A percentile compares a stretch with the other conserved stretches of the same genome.
Evolutionary conservation across 2,329 filamentous ascomycete species (phyloP).

Genomic region (Xylariales sp.): DNA sequence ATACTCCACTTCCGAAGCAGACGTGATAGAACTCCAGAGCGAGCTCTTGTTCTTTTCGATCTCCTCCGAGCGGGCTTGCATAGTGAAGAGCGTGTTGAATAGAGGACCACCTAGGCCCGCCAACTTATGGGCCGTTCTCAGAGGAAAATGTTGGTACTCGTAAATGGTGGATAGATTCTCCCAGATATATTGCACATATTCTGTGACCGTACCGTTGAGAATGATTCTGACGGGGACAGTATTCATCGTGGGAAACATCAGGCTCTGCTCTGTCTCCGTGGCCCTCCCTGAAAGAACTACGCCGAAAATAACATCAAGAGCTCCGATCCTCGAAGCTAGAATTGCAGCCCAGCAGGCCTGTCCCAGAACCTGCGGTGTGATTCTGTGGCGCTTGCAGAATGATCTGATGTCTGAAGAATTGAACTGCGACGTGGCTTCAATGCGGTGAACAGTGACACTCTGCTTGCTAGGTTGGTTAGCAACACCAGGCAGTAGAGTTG

Average conservation of each 20-base stretch:
- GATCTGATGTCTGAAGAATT: conserved; percentile 35
- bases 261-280: conserved; percentile 57
- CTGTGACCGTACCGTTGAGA: conserved; percentile 60
- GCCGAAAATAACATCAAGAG: conserved; percentile 76
- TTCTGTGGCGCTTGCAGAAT: conserved; percentile 61
- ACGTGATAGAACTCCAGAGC: conserved; percentile 60
- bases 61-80: conserved; percentile 36
- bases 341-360: conserved; percentile 73
- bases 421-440: conserved; percentile 41
- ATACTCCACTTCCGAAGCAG: conserved; percentile 70
- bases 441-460: conserved; percentile 28
- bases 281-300: conserved; percentile 83
- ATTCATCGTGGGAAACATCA: conserved; percentile 90
- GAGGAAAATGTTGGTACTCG: conserved; percentile 72
- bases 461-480: neutral
- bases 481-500: conserved; percentile 27
- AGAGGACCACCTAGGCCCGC: conserved; percentile 32
- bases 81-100: conserved; percentile 54
- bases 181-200: conserved; percentile 71
- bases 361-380: conserved; percentile 73
- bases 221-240: conserved; percentile 72
- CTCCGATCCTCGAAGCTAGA: conserved; percentile 56
- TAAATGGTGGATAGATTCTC: conserved; percentile 60
- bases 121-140: conserved; percentile 62
- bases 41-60: neutral